These are phyloP conservation scores for Tylopilus sp. DNA, from an alignment of 768 basidiomycete species.

Conservation along the genomic window DNA sequence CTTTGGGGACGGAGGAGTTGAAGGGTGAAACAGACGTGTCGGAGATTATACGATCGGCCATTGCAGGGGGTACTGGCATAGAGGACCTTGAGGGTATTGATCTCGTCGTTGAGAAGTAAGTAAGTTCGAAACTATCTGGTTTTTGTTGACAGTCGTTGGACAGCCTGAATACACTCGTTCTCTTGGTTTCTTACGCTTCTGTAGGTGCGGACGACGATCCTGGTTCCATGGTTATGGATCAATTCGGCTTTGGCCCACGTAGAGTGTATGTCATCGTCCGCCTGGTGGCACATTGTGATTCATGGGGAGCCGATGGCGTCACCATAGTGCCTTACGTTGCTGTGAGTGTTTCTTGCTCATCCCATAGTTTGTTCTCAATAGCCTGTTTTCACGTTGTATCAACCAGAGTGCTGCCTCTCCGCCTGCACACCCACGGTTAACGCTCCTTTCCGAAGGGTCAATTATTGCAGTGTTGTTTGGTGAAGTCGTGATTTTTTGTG, in stretches of 20 bases:
- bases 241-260: constrained; percentile 44
- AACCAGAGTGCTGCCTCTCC: no score
- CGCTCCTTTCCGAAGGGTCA: no score
- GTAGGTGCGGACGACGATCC: constrained; percentile 39
- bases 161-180: constrained; percentile 51
- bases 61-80: constrained; percentile 44
- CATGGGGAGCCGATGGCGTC: constrained; percentile 25
- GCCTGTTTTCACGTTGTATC: no score
- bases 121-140: neutral
- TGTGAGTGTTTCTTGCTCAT: no score
- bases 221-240: constrained; percentile 32
- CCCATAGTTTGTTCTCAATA: no score
- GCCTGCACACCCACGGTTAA: no score
- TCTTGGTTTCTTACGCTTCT: constrained; percentile 68
- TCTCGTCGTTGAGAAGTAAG: constrained; percentile 57
- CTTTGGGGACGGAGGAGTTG: constrained; percentile 51
- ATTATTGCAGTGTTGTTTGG: no score
- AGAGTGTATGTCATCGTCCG: constrained; percentile 64
- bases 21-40: constrained; percentile 55
- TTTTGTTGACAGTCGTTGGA: constrained; percentile 11
- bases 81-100: constrained; percentile 76
- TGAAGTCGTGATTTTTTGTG: no score
- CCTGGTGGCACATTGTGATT: constrained; percentile 32
- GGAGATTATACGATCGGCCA: constrained; percentile 42
- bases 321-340: no score